Conservation (phyloP, 345 rosid species). For the Eucalyptus victrix region DNA sequence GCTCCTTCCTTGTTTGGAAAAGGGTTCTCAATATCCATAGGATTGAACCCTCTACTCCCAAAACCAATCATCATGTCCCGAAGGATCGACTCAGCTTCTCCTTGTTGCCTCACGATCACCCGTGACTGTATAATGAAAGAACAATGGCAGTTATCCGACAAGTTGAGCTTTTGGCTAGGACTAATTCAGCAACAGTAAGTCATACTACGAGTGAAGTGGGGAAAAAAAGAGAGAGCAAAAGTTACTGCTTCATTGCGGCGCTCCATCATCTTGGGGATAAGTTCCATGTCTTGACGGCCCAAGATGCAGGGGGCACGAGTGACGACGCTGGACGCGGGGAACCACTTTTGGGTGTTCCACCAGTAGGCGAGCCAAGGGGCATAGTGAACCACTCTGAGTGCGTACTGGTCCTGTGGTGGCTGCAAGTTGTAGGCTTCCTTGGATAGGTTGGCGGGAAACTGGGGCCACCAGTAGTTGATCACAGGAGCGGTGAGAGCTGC, state of each 20-base stretch:
- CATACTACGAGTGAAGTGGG: not conserved
- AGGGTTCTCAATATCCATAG: conserved; percentile 49
- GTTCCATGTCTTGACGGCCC: conserved; percentile 15
- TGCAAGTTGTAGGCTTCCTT: not conserved
- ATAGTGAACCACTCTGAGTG: conserved; percentile 37
- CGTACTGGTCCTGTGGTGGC: conserved; percentile 32
- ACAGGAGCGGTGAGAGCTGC: not conserved
- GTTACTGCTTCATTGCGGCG: conserved; percentile 4
- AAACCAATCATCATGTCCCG: conserved; percentile 54
- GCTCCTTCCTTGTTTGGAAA: conserved; percentile 36
- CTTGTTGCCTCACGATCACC: conserved; percentile 28
- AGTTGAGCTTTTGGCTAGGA: not conserved
- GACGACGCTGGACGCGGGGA: conserved; percentile 18
- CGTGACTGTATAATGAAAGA: not conserved
- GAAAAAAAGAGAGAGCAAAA: not conserved
- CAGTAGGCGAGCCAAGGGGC: conserved; percentile 34
- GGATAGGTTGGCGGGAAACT: not conserved
- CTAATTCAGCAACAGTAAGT: not conserved
- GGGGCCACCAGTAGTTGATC: not conserved
- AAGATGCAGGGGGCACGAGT: conserved; percentile 5
- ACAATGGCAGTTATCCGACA: not conserved
- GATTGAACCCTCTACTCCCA: conserved; percentile 70
- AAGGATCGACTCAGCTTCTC: conserved; percentile 39
- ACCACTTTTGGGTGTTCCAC: conserved; percentile 52
- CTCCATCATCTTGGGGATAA: conserved; percentile 2